A percentile compares a stretch with the other conserved stretches of the same genome.
Evolutionary conservation across 306 rosid species (phyloP).

Genomic region (Vigna radiata): DNA sequence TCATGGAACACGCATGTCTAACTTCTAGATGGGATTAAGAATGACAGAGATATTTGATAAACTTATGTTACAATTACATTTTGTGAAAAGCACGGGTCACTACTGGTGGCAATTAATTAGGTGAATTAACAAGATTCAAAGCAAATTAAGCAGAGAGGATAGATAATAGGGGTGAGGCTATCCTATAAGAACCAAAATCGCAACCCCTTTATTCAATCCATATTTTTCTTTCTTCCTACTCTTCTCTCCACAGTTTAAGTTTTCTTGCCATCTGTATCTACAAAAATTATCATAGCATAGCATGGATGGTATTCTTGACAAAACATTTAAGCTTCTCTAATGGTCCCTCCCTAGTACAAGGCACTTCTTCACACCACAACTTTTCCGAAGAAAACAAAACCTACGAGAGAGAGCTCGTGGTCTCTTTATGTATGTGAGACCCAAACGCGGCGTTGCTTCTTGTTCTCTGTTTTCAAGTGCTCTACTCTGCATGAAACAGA

Average conservation of each 20-base stretch:
- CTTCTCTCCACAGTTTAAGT: constrained; percentile 31
- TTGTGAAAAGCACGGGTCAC: neutral
- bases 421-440: constrained; percentile 31
- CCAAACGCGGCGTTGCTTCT: constrained; percentile 1
- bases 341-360: constrained; percentile 32
- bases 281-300: constrained; percentile 6
- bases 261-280: constrained; percentile 8
- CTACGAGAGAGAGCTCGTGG: neutral
- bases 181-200: constrained; percentile 11
- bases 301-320: constrained; percentile 26
- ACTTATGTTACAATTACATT: neutral
- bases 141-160: constrained; percentile 27
- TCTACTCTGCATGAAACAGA: constrained; percentile 59
- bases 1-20: constrained; percentile 31
- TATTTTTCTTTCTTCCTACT: neutral
- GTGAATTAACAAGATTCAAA: constrained; percentile 12
- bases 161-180: constrained; percentile 27
- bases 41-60: neutral
- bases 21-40: constrained; percentile 6
- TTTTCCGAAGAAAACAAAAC: constrained; percentile 23
- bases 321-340: constrained; percentile 48
- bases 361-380: constrained; percentile 37
- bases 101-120: neutral
- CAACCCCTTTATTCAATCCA: neutral
- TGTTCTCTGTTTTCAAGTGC: constrained; percentile 25